Percentiles rank a stretch among this genome's conserved stretches.
Evolutionary conservation across 306 rosid species (phyloP).

Genomic region (Cucurbita ficifolia): DNA sequence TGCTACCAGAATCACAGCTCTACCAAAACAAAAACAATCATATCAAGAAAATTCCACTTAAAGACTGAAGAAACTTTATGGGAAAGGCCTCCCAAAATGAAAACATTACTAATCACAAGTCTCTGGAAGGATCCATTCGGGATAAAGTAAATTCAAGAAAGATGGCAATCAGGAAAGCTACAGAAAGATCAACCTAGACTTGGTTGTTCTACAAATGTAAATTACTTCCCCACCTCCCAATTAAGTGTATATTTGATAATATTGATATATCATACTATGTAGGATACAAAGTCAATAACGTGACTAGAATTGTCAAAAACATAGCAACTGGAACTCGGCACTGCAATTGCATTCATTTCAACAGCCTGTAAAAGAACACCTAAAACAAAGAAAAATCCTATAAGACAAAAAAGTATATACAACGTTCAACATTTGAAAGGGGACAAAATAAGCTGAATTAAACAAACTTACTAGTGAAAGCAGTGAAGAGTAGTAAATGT

Average conservation of each 20-base stretch:
- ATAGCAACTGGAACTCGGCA: conserved; percentile 68
- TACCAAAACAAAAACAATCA: neutral
- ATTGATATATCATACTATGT: neutral
- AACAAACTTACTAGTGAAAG: conserved; percentile 18
- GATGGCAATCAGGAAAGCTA: neutral
- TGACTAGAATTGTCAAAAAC: conserved; percentile 68
- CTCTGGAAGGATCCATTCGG: neutral
- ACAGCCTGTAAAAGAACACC: conserved; percentile 33
- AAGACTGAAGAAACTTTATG: neutral
- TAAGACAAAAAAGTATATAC: neutral
- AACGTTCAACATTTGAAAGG: neutral
- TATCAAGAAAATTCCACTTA: neutral
- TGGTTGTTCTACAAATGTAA: neutral
- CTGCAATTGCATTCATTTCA: conserved; percentile 30
- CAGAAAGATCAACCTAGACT: neutral
- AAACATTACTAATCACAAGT: neutral
- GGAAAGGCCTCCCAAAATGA: neutral
- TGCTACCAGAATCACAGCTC: neutral
- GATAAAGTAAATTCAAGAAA: neutral
- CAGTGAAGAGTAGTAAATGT: neutral
- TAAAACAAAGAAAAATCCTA: conserved; percentile 12
- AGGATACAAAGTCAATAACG: conserved; percentile 87
- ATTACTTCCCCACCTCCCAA: neutral
- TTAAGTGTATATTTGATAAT: neutral
- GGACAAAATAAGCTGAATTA: neutral